Base-by-base conservation (phyloP, 305 asterid genomes). In the Withania somnifera region DNA sequence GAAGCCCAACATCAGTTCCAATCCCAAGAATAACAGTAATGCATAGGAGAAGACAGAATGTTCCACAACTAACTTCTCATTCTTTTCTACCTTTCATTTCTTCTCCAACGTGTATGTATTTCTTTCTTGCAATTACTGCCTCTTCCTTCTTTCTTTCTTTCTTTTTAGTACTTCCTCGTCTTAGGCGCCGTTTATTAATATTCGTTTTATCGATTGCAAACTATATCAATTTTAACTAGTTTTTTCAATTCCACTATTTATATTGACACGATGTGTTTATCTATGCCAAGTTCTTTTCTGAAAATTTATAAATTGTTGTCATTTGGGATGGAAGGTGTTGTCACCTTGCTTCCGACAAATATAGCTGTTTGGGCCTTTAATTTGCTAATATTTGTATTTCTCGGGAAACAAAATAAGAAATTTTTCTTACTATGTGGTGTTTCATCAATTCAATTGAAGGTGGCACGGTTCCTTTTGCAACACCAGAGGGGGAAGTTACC, bases 371-470 rank as follows among this genome's bases (percentile, higher is more conserved):
- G 78, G 22, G 78, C 57, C 24, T 71, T 45, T 4, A 22, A 73
- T 73, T 73, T 73, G 26, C 34, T 71, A 71, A 14, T 47, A 47
- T 73, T 73, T 24, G 42, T 73, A 47, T 1, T 47, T 73, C 7
- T 15, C 60, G 2, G 40, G 15, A 73, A 73, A 58, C 22, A 13
- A 22, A 42, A 0, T 20, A 11, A 1, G 14, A 10, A 8, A 4
- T 26, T 73, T 6, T 26, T 42, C 45, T 26, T 75, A 26, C 61
- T 75, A 17, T 75, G 57, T 75, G 61, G 45, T 75, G 61, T 47
- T 73, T 30, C 79, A 28, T 47, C 10, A 47, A 75, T 63, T 80
- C 83, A 5, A 61, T 60, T 60, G 82, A 58, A 79, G 82, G 82
- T 80, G 61, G 58, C 7, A 63, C 77, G 26, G 77, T 61, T 42